These are phyloP conservation scores for Trichoderma pleuroti DNA, from an alignment of 2,329 filamentous ascomycete species.

Conservation along the genomic window DNA sequence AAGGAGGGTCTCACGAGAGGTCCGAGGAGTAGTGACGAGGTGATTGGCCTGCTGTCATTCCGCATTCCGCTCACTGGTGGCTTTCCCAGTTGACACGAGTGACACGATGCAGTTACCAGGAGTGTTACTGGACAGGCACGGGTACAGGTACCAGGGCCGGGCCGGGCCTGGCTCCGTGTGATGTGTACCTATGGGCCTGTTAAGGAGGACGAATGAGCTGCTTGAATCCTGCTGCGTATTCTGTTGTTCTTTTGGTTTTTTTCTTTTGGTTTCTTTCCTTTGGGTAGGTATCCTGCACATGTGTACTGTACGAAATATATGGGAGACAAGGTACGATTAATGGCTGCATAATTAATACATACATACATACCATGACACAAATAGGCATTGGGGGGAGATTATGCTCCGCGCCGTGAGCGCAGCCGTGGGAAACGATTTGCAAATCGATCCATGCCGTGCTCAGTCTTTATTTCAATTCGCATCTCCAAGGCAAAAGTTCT, in stretches of 20 bases:
- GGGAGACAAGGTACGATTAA: neutral
- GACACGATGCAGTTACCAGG: conserved; percentile 10
- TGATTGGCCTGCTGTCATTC: neutral
- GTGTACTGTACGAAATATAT: conserved; percentile 11
- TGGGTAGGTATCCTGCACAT: conserved; percentile 1
- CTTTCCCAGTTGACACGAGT: conserved; percentile 11
- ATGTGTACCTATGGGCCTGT: neutral
- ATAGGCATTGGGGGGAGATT: neutral
- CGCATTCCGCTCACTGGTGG: neutral
- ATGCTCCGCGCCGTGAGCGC: neutral
- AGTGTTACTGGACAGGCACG: neutral
- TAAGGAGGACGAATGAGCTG: neutral
- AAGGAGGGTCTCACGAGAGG: conserved; percentile 28
- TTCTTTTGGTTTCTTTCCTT: neutral
- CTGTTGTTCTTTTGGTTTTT: neutral
- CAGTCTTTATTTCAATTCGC: neutral
- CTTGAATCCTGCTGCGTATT: neutral
- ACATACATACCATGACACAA: neutral
- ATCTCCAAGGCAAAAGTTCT: neutral
- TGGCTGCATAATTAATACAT: neutral
- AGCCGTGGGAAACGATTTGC: neutral
- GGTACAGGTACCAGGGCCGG: neutral
- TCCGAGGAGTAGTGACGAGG: conserved; percentile 24
- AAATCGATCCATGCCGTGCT: neutral
- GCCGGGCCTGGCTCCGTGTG: neutral